Percentiles rank a stretch among this genome's conserved stretches.
Evolutionary conservation across 805 yeast genomes (phyloP).

Genomic region (Lachancea kluyveri): DNA sequence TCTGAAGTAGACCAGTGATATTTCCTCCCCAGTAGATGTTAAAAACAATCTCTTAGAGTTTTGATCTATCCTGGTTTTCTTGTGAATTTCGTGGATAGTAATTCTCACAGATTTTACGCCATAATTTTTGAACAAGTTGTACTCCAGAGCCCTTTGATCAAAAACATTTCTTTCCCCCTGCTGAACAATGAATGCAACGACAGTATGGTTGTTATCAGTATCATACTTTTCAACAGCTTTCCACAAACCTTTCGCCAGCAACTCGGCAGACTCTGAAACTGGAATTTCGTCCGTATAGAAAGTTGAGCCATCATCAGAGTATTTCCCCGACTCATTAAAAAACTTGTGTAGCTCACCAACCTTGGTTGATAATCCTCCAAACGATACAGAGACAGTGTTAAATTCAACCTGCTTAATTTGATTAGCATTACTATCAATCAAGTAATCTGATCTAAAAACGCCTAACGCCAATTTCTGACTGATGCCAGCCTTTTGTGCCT

Average conservation of each 20-base stretch:
- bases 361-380: conserved; percentile 82
- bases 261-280: conserved; percentile 54
- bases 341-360: conserved; percentile 72
- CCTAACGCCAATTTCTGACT: conserved; percentile 72
- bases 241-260: conserved; percentile 64
- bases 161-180: conserved; percentile 81
- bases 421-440: conserved; percentile 45
- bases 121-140: conserved; percentile 48
- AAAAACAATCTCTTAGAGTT: conserved; percentile 45
- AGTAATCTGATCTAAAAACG: conserved; percentile 84
- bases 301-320: conserved; percentile 37
- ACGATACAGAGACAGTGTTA: conserved; percentile 92
- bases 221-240: conserved; percentile 56
- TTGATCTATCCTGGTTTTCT: conserved; percentile 35
- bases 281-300: conserved; percentile 47
- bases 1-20: conserved; percentile 85
- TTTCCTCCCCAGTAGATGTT: conserved; percentile 54
- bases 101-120: conserved; percentile 60
- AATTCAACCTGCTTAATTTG: conserved; percentile 89
- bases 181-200: conserved; percentile 75
- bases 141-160: conserved; percentile 86
- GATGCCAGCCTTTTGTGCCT: conserved; percentile 43
- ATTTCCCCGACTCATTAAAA: conserved; percentile 53
- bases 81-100: conserved; percentile 53
- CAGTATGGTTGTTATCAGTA: conserved; percentile 19